Conservation (phyloP, 75 land plant species). For the Chamaecyparis obtusa region DNA sequence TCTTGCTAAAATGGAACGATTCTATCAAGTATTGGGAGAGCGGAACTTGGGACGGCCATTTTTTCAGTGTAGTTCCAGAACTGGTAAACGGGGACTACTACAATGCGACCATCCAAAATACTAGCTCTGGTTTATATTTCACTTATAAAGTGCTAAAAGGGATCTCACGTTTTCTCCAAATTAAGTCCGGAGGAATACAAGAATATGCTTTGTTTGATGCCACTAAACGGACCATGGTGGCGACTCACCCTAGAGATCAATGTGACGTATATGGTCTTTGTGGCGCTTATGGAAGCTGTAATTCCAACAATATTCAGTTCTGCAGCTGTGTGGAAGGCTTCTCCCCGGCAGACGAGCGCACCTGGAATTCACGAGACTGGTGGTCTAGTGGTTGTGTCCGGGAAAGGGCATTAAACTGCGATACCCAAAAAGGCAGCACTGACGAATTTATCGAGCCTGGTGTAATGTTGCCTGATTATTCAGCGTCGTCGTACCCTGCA, state of each 20-base stretch:
- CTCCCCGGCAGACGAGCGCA: neutral
- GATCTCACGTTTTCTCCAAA: no score
- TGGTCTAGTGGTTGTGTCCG: no score
- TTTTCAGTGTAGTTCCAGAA: constrained; percentile 17
- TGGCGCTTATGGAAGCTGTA: constrained; percentile 34
- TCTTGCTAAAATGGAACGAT: constrained; percentile 16
- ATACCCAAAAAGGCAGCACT: no score
- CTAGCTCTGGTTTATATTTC: no score
- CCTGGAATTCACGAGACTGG: constrained; percentile 15
- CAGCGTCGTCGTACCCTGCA: no score
- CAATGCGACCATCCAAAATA: no score
- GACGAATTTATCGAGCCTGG: no score
- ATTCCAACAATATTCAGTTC: no score
- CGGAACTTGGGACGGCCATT: constrained; percentile 32
- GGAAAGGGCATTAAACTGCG: no score
- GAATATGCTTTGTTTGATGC: constrained; percentile 15
- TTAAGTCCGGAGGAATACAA: no score
- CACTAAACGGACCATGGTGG: constrained; percentile 20
- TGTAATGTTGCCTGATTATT: no score
- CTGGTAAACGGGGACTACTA: neutral
- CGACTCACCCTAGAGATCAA: constrained; percentile 3
- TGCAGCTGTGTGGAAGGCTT: constrained; percentile 44
- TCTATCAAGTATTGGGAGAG: constrained; percentile 23
- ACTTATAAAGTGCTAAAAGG: no score
- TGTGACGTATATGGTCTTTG: constrained; percentile 30